Evolutionary conservation across 768 basidiomycete genomes (phyloP), one percentile per base, ranked within the genome.

Genomic region (Termitomyces sp.): DNA sequence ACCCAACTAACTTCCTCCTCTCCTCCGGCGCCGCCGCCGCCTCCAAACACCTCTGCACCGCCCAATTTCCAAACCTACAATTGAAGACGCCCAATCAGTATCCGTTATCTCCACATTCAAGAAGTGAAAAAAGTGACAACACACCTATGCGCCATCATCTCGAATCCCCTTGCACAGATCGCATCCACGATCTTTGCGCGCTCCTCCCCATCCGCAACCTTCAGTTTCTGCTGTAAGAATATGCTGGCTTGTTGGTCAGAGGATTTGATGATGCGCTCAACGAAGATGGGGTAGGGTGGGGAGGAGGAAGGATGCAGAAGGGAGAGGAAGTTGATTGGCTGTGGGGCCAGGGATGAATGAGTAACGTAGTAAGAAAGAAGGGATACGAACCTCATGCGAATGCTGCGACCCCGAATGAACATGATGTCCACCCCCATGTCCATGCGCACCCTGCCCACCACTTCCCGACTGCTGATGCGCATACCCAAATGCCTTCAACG

Each of bases 191-290:
- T 93, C 70, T 90, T 91, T 5, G 79, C 80, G 2, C 91, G 78
- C 66, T 93, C 91, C 50, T 85, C 81, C 19, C 77, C 61, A 62
- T 91, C 88, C 3, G 91, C 91, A 17, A 91, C 89, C 68, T 94
- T 94, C 64, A 94, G 79, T 66, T 94, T 94, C 66, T 94, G 91
- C 66, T 93, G 91, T 41, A 94, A 75, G 65, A 94, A 94, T 53
- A 93, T 93, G 14, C 89, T 91, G 12, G 91, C 91, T 64, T 94
- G 91, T 66, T 94, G 91, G 65, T 94, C 91, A 5, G 91, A 91
- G 1, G 85, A 87, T 72, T 89, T 92, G 77, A 92, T 89, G 62
- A 94, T 93, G 26, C 91, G 86, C 17, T 83, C 75, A 12, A 93
- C 90, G 63, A 94, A 91, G 54, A 89, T 75, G 53, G 82, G 81